Conservation (phyloP, 169 alveolate genomes). For the Eimeria falciformis region DNA sequence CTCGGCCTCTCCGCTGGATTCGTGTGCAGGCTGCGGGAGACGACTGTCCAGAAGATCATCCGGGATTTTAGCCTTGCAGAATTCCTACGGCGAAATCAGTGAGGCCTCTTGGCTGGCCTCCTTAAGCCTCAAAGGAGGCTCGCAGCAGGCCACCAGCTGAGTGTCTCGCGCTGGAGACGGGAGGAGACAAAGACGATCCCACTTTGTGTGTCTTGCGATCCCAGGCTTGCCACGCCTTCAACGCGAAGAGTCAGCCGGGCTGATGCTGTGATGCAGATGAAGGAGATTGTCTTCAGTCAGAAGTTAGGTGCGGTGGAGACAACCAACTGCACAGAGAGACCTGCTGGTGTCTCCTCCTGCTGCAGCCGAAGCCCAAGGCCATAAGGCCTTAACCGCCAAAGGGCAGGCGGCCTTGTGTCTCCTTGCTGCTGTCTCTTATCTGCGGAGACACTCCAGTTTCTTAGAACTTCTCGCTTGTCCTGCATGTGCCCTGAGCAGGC, state of each 20-base stretch:
- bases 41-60: slow-evolving; percentile 50
- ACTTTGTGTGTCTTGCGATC: not conserved
- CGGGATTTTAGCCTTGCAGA: slow-evolving; percentile 62
- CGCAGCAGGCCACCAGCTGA: too few species aligned
- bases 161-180: too few species aligned
- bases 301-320: slow-evolving; percentile 67
- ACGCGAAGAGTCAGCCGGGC: slow-evolving; percentile 68
- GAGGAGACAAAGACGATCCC: too few species aligned
- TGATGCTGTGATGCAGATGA: slow-evolving; percentile 54
- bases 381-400: too few species aligned
- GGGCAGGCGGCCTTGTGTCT: not conserved
- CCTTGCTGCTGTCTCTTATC: not conserved
- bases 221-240: slow-evolving; percentile 71
- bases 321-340: not conserved
- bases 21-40: slow-evolving; percentile 66
- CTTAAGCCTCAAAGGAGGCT: too few species aligned
- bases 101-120: too few species aligned
- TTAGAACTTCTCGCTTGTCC: not conserved
- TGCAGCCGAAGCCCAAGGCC: not conserved
- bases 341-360: not conserved
- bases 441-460: not conserved
- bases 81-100: slow-evolving; percentile 47
- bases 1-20: too few species aligned
- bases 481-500: slow-evolving; percentile 25
- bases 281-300: slow-evolving; percentile 43